Evolutionary conservation across 108 stramenopile species (phyloP), one percentile per base, ranked within the genome.

Genomic region (Schizochytrium sp.): DNA sequence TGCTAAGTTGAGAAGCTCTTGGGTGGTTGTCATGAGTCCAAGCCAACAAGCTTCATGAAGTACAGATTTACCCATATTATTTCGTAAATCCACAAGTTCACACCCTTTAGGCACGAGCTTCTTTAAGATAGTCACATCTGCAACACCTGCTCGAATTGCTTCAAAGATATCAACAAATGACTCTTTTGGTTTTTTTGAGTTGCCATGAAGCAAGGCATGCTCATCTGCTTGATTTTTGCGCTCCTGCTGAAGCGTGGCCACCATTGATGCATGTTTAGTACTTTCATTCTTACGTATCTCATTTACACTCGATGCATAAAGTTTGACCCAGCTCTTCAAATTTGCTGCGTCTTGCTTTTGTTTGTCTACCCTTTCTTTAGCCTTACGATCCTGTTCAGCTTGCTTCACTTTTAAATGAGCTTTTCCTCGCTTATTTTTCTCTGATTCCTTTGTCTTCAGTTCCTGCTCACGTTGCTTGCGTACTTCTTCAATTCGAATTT

Each of bases 21-120:
- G 28, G 5, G 53, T 28, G n/a, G 28, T 28, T 10, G 10, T 12
- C 47, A 28, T 5, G 28, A 55, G 55, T 7, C 76, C 76, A 28
- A 83, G 76, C 76, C 76, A 83, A 42, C 76, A 47, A n/a, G 76
- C 76, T 55, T 83, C 76, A 28, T 83, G 76, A 17, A 83, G 47
- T 40, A 28, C 8, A 83, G 76, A 55, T 46, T 40, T 46, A 7
- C 76, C 76, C 2, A 83, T 55, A 13, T 49, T n/a, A 40, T 83
- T 50, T 8, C 76, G 76, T n/a, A 42, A n/a, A 38, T 83, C 76
- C 15, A 38, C 28, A 15, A 72, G 10, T 83, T 53, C 50, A 49
- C 55, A 41, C 72, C 76, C 76, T 2, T 40, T 1, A 50, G 15
- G 76, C 10, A 42, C 50, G 45, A 83, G 76, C 0, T 5, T 7